Percentiles rank a stretch among this genome's conserved stretches.
These are phyloP conservation scores for Coffea canephora DNA, from an alignment of 257 asterid species.

Conservation along the genomic window DNA sequence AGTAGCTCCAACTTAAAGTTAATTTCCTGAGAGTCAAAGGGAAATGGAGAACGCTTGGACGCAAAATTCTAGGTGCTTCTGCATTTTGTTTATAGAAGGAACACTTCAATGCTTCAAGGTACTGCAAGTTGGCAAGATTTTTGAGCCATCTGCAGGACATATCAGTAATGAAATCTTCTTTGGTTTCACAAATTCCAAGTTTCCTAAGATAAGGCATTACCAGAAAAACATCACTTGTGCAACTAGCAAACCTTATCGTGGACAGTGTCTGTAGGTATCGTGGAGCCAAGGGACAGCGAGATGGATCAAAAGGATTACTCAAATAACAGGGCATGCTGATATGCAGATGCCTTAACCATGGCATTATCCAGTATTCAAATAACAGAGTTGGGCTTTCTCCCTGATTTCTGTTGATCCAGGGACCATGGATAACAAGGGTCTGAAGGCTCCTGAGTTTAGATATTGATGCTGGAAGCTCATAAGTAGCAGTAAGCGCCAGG, in stretches of 20 bases:
- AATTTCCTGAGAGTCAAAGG: not conserved
- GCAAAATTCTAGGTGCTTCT: not conserved
- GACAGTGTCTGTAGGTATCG: constrained; percentile 26
- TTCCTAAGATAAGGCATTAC: constrained; percentile 28
- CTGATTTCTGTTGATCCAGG: not conserved
- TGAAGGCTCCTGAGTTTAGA: constrained; percentile 27
- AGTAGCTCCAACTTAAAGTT: constrained; percentile 6
- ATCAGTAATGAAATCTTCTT: not conserved
- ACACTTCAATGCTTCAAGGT: not conserved
- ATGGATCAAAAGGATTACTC: constrained; percentile 5
- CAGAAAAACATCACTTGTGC: constrained; percentile 18
- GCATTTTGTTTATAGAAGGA: not conserved
- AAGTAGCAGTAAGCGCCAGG: constrained; percentile 29
- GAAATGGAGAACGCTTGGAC: not conserved
- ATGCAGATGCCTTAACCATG: constrained; percentile 29
- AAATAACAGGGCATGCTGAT: constrained; percentile 18
- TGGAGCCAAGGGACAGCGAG: not conserved
- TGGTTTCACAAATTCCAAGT: constrained; percentile 29
- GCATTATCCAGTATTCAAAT: constrained; percentile 22
- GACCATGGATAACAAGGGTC: constrained; percentile 32
- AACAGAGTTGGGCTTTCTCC: constrained; percentile 7
- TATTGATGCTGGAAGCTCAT: constrained; percentile 19
- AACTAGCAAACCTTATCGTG: constrained; percentile 23
- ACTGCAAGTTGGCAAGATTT: not conserved
- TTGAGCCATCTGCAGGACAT: not conserved